A percentile compares a stretch with the other conserved stretches of the same genome.
These are phyloP conservation scores for Henckelia pumila DNA, from an alignment of 257 asterid species.

Conservation along the genomic window DNA sequence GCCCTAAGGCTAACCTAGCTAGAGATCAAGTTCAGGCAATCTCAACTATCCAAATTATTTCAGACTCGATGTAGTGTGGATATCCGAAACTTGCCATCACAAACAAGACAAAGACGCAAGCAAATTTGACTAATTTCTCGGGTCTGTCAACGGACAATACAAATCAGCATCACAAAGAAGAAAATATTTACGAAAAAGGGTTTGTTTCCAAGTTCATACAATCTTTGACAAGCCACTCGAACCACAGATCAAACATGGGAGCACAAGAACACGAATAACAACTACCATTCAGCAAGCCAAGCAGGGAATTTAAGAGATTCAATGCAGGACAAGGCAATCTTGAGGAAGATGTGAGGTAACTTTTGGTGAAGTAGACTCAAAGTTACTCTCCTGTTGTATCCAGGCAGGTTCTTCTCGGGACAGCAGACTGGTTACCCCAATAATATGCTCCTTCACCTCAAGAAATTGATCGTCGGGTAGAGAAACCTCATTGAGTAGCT, in stretches of 20 bases:
- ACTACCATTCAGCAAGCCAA: neutral
- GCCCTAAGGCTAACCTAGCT: too few species aligned
- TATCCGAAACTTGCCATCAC: too few species aligned
- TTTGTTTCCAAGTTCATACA: neutral
- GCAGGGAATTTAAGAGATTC: slow-evolving; percentile 8
- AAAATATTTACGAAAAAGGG: neutral
- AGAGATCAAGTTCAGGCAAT: too few species aligned
- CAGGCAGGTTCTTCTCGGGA: slow-evolving; percentile 24
- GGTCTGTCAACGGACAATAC: too few species aligned
- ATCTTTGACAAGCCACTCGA: neutral
- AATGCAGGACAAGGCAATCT: slow-evolving; percentile 48
- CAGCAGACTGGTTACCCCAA: slow-evolving; percentile 45
- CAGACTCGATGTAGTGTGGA: too few species aligned
- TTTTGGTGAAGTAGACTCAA: slow-evolving; percentile 31
- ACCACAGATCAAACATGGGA: neutral
- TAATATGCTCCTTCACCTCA: slow-evolving; percentile 33
- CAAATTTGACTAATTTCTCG: too few species aligned
- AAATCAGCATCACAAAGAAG: neutral
- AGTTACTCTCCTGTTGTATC: slow-evolving; percentile 28
- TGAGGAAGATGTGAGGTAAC: slow-evolving; percentile 38
- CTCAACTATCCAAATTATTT: too few species aligned
- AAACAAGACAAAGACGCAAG: too few species aligned
- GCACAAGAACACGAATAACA: neutral
- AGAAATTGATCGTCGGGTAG: slow-evolving; percentile 47
- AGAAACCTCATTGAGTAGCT: slow-evolving; percentile 65